Evolutionary conservation across 163 green algal genomes (phyloP), one percentile per base, ranked within the genome.

Genomic region (Scenedesmus sp.): DNA sequence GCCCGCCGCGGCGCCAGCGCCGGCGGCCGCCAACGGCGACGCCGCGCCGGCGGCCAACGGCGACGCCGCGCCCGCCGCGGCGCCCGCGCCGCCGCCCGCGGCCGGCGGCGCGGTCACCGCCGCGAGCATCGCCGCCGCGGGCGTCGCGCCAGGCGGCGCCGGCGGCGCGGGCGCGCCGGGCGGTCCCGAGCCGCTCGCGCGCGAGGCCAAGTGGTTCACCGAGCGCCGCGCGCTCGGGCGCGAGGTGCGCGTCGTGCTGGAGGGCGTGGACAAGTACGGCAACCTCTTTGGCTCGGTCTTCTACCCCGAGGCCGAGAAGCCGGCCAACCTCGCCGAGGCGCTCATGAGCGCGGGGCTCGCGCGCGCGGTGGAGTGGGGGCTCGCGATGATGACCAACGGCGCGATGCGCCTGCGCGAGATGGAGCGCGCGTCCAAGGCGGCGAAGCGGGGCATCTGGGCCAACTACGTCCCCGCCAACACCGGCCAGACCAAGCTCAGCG

Each of bases 151-250:
- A 26, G 69, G 50, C 9, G 34, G n/a, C 13, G 60, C 34, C 34
- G 33, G 51, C n/a, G 63, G 65, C n/a, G 73, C 82, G n/a, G 78
- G 83, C 4, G 86, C 63, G 58, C 71, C 51, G 26, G 70, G 70
- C 0, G 62, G 73, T n/a, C 84, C 94, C 0, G 95, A 98, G 84
- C 90, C 94, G 3, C 95, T 92, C 70, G 89, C 93, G 2, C 84
- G 86, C 0, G 92, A 98, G 85, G 93, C 95, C 26, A 95, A 94
- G 82, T 87, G 93, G 75, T 97, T 98, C 83, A 92, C 87, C 2
- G 96, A 98, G 89, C 71, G 64, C 22, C 78, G 76, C 15, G 70
- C 80, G 1, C 80, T 97, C 3, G 90, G 89, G 85, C 60, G 51
- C 20, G 62, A 82, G 75, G 63, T 82, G 4, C 39, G 63, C n/a